A percentile compares a stretch with the other conserved stretches of the same genome.
phyloP scores from a whole-genome alignment of 176 grass and related monocot species.

The Themeda triandra region DNA sequence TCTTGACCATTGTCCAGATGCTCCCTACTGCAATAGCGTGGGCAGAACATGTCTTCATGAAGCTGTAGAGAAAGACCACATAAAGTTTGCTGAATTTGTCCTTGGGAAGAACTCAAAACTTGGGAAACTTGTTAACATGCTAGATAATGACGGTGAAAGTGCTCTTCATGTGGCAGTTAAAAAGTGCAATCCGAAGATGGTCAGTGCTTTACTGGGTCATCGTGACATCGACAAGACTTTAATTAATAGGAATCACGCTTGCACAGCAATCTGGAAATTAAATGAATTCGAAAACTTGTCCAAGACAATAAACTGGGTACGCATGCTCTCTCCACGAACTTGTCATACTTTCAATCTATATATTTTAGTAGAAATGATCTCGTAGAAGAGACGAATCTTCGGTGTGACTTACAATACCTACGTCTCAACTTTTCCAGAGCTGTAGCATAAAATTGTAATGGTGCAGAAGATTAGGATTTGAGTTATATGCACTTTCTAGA shows the following conservation, averaged over 20 bases:
- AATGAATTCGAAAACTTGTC: rapidly evolving
- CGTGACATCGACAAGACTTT: background rate
- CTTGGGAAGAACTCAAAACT: background rate
- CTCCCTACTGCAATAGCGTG: background rate
- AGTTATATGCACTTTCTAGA: no score
- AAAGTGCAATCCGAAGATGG: background rate
- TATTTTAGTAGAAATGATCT: no score
- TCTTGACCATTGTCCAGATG: background rate
- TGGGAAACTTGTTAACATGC: background rate
- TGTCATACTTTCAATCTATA: no score
- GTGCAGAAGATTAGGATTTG: no score
- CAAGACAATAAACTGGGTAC: background rate
- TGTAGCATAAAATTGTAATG: no score
- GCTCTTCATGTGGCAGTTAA: background rate
- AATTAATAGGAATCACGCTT: background rate
- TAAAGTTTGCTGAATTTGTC: background rate
- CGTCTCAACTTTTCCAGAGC: no score
- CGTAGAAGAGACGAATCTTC: no score
- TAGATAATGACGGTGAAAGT: background rate
- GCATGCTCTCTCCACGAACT: no score
- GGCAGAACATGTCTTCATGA: background rate
- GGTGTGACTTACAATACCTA: no score
- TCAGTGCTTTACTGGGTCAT: background rate
- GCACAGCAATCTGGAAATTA: background rate
- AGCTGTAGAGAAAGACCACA: background rate